phyloP scores from a whole-genome alignment of 2,329 filamentous ascomycete species.

The Fusarium sp. region DNA sequence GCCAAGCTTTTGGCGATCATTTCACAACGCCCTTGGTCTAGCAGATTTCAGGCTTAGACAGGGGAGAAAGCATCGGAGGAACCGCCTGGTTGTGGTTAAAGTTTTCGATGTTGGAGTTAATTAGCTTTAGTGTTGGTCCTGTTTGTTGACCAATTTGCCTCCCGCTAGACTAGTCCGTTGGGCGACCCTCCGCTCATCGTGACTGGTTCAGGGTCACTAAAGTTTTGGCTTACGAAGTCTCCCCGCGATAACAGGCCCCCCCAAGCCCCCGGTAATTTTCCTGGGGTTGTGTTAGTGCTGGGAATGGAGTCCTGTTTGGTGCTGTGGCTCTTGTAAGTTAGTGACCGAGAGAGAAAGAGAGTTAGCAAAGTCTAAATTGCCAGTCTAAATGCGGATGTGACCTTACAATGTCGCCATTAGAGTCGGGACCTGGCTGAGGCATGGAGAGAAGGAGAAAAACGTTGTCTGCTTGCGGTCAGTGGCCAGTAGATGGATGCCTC shows the following conservation, averaged over 20 bases:
- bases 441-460: not conserved
- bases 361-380: conserved; percentile 26
- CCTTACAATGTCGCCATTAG: conserved; percentile 23
- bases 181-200: not conserved
- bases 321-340: conserved; percentile 10
- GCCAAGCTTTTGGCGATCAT: conserved; percentile 26
- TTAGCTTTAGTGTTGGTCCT: not conserved
- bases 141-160: conserved; percentile 40
- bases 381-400: conserved; percentile 36
- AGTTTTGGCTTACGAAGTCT: conserved; percentile 34
- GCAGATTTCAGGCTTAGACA: conserved; percentile 9
- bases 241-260: conserved; percentile 25
- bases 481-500: conserved; percentile 6
- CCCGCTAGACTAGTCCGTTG: conserved; percentile 3
- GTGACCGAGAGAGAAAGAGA: not conserved
- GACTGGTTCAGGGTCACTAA: conserved; percentile 24
- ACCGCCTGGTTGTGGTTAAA: conserved; percentile 23
- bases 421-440: conserved; percentile 11
- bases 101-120: conserved; percentile 5
- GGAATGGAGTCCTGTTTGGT: conserved; percentile 2
- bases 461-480: conserved; percentile 10
- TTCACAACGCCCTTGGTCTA: conserved; percentile 25
- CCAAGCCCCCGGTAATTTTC: conserved; percentile 1
- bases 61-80: conserved; percentile 22
- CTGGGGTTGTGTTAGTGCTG: conserved; percentile 18